phyloP scores from a whole-genome alignment of 2,329 filamentous ascomycete species.

The Tolypocladium cylindrosporum region DNA sequence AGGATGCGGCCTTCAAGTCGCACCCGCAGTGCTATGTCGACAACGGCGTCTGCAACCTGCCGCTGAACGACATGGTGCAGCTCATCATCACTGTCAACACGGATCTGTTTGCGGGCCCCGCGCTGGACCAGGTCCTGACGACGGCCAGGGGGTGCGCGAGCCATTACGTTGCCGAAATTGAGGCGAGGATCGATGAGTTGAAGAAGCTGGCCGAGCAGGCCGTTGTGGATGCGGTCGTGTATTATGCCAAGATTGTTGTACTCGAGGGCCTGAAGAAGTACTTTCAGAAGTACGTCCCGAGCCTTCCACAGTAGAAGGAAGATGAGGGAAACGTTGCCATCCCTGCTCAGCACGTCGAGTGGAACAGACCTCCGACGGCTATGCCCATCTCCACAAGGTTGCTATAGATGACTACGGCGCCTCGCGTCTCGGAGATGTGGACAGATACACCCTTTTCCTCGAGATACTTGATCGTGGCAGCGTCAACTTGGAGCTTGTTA shows the following conservation, averaged over 20 bases:
- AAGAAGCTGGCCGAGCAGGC: too few species aligned
- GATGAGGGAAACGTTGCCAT: neutral
- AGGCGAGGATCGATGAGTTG: neutral
- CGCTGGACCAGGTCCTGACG: neutral
- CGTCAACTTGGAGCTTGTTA: slow-evolving; percentile 2
- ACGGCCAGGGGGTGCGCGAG: neutral
- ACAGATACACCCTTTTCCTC: neutral
- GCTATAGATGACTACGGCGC: neutral
- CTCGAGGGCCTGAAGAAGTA: neutral
- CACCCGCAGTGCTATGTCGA: slow-evolving; percentile 6
- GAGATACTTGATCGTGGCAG: slow-evolving; percentile 1
- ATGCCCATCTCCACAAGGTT: neutral
- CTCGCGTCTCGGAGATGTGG: slow-evolving; percentile 1
- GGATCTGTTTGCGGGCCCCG: neutral
- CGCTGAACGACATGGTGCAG: slow-evolving; percentile 3
- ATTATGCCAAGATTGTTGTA: neutral
- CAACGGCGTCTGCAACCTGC: slow-evolving; percentile 6
- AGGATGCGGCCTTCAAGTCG: slow-evolving; percentile 4
- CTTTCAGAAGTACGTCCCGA: neutral
- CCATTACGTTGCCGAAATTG: neutral
- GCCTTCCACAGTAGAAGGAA: neutral
- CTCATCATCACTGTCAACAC: slow-evolving; percentile 4
- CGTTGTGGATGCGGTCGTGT: too few species aligned
- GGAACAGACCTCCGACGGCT: neutral
- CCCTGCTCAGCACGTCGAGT: neutral